A percentile compares a stretch with the other conserved stretches of the same genome.
Evolutionary conservation across 768 basidiomycete species (phyloP).

Genomic region (Collybiopsis luxurians): DNA sequence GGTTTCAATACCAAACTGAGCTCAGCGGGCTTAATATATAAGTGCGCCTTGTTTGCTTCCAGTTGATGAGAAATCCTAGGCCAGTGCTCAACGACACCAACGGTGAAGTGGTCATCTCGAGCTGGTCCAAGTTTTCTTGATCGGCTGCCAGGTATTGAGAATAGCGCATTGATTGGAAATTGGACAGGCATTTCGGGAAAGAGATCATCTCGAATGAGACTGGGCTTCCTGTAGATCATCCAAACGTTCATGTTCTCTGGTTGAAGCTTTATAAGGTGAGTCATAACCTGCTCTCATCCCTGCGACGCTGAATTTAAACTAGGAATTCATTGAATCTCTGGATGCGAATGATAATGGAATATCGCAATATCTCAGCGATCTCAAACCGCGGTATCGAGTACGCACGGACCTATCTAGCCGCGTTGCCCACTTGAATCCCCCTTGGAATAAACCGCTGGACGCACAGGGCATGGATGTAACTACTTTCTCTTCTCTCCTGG

Average conservation of each 20-base stretch:
- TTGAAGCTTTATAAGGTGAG: constrained; percentile 82
- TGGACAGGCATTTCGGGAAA: constrained; percentile 78
- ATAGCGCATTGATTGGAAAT: not conserved
- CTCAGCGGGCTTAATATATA: constrained; percentile 93
- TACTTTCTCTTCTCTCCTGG: constrained; percentile 9
- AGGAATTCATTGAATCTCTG: constrained; percentile 94
- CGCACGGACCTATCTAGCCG: constrained; percentile 84
- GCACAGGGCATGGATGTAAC: constrained; percentile 72
- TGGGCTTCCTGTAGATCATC: constrained; percentile 48
- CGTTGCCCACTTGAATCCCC: constrained; percentile 81
- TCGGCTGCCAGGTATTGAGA: too few species aligned
- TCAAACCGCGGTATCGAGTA: constrained; percentile 68
- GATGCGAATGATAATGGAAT: constrained; percentile 97
- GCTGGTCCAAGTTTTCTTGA: too few species aligned
- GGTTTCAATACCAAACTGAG: constrained; percentile 88
- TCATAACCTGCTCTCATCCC: not conserved
- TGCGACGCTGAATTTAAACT: constrained; percentile 7
- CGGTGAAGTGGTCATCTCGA: too few species aligned
- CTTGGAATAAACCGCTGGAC: constrained; percentile 84
- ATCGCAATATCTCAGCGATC: constrained; percentile 67
- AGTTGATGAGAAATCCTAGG: too few species aligned
- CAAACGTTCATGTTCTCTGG: constrained; percentile 75
- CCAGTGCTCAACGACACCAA: too few species aligned
- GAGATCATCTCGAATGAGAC: constrained; percentile 73
- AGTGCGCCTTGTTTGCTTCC: constrained; percentile 47